Percentiles rank a stretch among this genome's conserved stretches.
phyloP scores from a whole-genome alignment of 1,284 basidiomycete species.

The Ceratobasidium sp. region DNA sequence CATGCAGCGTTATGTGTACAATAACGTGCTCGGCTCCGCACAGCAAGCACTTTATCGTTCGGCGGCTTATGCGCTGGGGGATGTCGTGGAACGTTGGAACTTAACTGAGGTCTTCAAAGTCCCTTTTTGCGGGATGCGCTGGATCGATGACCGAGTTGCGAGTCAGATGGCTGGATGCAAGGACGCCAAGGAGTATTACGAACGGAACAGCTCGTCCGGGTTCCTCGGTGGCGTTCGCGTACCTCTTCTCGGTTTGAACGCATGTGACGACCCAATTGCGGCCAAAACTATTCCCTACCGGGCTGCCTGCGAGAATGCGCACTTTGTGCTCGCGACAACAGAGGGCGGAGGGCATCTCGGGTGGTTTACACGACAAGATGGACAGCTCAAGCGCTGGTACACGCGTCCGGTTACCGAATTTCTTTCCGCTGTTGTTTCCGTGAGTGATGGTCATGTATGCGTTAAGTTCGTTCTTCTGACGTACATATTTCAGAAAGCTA shows the following conservation, averaged over 20 bases:
- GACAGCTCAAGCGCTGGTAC: conserved; percentile 39
- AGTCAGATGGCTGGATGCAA: conserved; percentile 56
- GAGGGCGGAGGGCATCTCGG: conserved; percentile 65
- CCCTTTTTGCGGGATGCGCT: conserved; percentile 36
- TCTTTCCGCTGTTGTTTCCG: conserved; percentile 7
- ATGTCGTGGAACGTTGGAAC: conserved; percentile 17
- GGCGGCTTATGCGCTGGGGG: conserved; percentile 32
- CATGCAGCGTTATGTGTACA: conserved; percentile 56
- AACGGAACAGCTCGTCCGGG: conserved; percentile 50
- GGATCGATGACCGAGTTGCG: conserved; percentile 36
- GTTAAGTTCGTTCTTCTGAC: neutral
- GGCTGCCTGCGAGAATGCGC: conserved; percentile 53
- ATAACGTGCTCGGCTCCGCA: conserved; percentile 57
- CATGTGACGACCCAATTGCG: conserved; percentile 64
- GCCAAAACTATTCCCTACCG: conserved; percentile 50
- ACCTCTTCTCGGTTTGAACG: conserved; percentile 59
- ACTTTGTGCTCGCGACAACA: conserved; percentile 60
- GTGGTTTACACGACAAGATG: conserved; percentile 58
- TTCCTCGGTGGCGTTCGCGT: conserved; percentile 27
- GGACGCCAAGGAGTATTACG: conserved; percentile 61
- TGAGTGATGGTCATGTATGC: neutral
- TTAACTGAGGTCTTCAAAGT: conserved; percentile 4
- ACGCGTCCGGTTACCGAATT: conserved; percentile 39
- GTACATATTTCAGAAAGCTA: conserved; percentile 8
- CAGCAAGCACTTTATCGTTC: conserved; percentile 48